These are phyloP conservation scores for Aspergillus campestris DNA, from an alignment of 495 filamentous ascomycete genomes.

Conservation along the genomic window DNA sequence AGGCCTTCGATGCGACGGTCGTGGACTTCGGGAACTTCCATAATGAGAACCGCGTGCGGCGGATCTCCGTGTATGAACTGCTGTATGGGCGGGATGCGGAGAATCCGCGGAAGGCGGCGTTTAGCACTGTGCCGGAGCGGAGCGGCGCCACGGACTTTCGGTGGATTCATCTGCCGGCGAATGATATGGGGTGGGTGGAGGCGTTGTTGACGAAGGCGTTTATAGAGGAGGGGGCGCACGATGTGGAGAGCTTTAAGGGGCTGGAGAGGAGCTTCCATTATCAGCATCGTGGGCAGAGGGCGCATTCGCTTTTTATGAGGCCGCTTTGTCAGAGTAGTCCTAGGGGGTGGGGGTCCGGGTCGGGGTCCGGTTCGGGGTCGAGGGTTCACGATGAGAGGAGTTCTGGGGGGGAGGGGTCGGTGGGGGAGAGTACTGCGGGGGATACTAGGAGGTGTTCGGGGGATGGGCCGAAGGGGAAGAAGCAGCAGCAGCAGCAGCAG, in stretches of 20 bases:
- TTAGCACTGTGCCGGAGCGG: slow-evolving; percentile 46
- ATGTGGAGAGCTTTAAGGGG: slow-evolving; percentile 61
- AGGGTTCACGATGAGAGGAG: slow-evolving; percentile 31
- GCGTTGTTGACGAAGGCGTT: slow-evolving; percentile 57
- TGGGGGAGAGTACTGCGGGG: slow-evolving; percentile 4
- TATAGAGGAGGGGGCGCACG: slow-evolving; percentile 55
- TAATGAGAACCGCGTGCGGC: slow-evolving; percentile 50
- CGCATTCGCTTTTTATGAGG: slow-evolving; percentile 61
- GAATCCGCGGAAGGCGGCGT: slow-evolving; percentile 40
- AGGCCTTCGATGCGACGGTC: slow-evolving; percentile 57
- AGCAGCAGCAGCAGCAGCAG: slow-evolving; percentile 22
- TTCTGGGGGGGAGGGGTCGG: slow-evolving; percentile 16
- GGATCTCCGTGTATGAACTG: slow-evolving; percentile 48
- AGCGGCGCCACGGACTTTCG: slow-evolving; percentile 50
- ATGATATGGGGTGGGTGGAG: slow-evolving; percentile 53
- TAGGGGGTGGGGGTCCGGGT: too few relatives aligned
- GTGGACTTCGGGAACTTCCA: slow-evolving; percentile 63
- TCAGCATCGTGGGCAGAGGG: slow-evolving; percentile 52
- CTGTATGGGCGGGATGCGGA: slow-evolving; percentile 53
- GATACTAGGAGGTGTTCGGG: neutral
- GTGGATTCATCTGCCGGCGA: slow-evolving; percentile 65
- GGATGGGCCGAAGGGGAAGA: slow-evolving; percentile 7
- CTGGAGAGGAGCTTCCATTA: slow-evolving; percentile 57
- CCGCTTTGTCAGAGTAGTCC: slow-evolving; percentile 53
- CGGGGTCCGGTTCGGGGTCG: slow-evolving; percentile 18